Evolutionary conservation across 768 basidiomycete genomes (phyloP).

Genomic region (Termitomyces sp.): DNA sequence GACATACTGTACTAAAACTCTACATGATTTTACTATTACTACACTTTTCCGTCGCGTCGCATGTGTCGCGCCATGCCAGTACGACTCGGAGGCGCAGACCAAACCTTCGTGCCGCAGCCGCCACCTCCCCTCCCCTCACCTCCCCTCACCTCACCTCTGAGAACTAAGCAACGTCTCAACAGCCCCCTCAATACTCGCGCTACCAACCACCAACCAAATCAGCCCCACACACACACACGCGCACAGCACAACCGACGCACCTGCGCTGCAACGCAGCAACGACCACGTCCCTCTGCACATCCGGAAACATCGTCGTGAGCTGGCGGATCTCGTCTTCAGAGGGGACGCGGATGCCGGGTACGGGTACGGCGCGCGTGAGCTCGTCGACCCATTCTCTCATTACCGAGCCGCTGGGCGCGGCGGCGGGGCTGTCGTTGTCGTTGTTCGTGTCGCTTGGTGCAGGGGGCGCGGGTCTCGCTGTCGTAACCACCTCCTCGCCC

Average conservation of each 20-base stretch:
- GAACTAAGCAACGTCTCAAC: slow-evolving; percentile 72
- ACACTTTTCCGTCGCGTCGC: no score
- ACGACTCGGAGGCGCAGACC: no score
- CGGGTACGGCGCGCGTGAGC: slow-evolving; percentile 48
- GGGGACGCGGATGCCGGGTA: slow-evolving; percentile 60
- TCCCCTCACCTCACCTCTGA: slow-evolving; percentile 19
- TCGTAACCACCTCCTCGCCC: slow-evolving; percentile 57
- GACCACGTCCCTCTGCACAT: slow-evolving; percentile 65
- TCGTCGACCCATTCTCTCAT: slow-evolving; percentile 80
- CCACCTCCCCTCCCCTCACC: no score
- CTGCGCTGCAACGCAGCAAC: slow-evolving; percentile 78
- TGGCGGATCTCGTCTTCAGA: slow-evolving; percentile 73
- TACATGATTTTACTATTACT: no score
- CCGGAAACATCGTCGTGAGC: slow-evolving; percentile 80
- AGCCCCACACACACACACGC: no score
- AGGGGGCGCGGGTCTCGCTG: slow-evolving; percentile 38
- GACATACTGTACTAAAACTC: no score
- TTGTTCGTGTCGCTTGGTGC: slow-evolving; percentile 13
- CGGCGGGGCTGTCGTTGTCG: no score
- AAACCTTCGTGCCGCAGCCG: no score
- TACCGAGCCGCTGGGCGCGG: slow-evolving; percentile 34
- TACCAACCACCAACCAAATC: no score
- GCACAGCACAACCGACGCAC: no score
- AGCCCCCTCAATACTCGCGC: slow-evolving; percentile 76
- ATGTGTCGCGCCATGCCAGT: no score